Evolutionary conservation across 202 grass and related monocot genomes (phyloP).

Genomic region (Setaria italica): DNA sequence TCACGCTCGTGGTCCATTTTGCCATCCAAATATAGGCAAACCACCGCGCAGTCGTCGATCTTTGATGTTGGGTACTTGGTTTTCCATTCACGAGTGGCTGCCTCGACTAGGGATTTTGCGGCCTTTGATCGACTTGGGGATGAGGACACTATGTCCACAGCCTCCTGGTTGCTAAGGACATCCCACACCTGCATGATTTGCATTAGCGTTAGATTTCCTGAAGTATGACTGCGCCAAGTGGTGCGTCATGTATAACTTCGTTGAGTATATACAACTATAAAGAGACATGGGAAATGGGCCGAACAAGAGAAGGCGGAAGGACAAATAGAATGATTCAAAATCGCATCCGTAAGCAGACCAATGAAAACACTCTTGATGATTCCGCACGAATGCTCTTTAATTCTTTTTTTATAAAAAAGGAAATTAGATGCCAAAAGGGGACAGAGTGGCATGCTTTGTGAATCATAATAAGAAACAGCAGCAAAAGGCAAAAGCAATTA

Average conservation of each 20-base stretch:
- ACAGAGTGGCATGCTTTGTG: neutral
- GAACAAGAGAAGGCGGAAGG: constrained; percentile 27
- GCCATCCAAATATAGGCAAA: constrained; percentile 86
- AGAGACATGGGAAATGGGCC: constrained; percentile 22
- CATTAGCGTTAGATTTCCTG: constrained; percentile 17
- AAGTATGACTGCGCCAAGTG: constrained; percentile 16
- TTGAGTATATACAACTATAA: constrained; percentile 22
- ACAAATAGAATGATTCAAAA: constrained; percentile 22
- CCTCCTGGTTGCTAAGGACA: constrained; percentile 95
- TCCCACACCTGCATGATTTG: constrained; percentile 88
- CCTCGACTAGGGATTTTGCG: constrained; percentile 75
- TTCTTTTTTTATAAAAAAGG: neutral
- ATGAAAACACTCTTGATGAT: constrained; percentile 35
- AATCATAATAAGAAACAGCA: constrained; percentile 1
- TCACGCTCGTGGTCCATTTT: constrained; percentile 67
- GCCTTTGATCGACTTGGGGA: constrained; percentile 69
- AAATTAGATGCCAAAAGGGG: neutral
- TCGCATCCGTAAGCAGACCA: constrained; percentile 14
- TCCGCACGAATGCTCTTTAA: neutral
- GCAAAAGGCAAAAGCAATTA: constrained; percentile 45
- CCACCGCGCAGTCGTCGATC: constrained; percentile 90
- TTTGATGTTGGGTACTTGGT: constrained; percentile 91
- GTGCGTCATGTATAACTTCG: neutral
- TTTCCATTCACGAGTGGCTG: constrained; percentile 91
- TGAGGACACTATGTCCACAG: constrained; percentile 78